A percentile compares a stretch with the other conserved stretches of the same genome.
Evolutionary conservation across 2,329 filamentous ascomycete genomes (phyloP).

Genomic region (Paecilomyces niveus): DNA sequence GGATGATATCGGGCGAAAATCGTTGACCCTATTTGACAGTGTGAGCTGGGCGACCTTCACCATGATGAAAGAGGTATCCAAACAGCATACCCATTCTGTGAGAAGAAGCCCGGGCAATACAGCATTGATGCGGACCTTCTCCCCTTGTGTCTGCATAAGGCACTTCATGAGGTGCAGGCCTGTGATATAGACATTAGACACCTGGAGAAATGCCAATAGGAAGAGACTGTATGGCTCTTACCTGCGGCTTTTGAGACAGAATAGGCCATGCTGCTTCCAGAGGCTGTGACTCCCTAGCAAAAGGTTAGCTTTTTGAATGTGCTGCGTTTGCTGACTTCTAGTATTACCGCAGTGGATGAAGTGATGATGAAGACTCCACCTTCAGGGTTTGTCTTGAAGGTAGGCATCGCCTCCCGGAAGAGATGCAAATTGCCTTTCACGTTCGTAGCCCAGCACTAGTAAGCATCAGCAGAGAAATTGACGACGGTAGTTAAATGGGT

Average conservation of each 20-base stretch:
- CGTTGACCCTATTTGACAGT: slow-evolving; percentile 40
- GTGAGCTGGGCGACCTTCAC: not conserved
- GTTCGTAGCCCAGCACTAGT: slow-evolving; percentile 55
- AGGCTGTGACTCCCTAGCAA: slow-evolving; percentile 40
- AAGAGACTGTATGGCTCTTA: slow-evolving; percentile 8
- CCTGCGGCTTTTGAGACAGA: slow-evolving; percentile 70
- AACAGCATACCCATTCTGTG: slow-evolving; percentile 56
- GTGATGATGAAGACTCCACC: slow-evolving; percentile 60
- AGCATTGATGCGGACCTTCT: slow-evolving; percentile 58
- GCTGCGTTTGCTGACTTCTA: slow-evolving; percentile 5
- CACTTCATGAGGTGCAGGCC: slow-evolving; percentile 61
- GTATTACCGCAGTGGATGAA: slow-evolving; percentile 51
- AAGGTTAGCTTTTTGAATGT: not conserved
- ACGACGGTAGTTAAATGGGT: slow-evolving; percentile 2
- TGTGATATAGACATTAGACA: slow-evolving; percentile 9
- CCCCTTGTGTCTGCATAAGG: slow-evolving; percentile 55
- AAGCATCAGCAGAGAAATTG: slow-evolving; percentile 12
- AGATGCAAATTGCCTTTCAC: slow-evolving; percentile 50
- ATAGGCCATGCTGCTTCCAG: slow-evolving; percentile 61
- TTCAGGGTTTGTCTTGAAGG: slow-evolving; percentile 54
- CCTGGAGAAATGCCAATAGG: not conserved
- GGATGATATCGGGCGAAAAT: slow-evolving; percentile 53
- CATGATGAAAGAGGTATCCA: not conserved
- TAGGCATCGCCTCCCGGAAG: slow-evolving; percentile 51
- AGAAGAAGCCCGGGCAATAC: slow-evolving; percentile 58